A percentile compares a stretch with the other conserved stretches of the same genome.
Conservation (phyloP, 2,329 filamentous ascomycete genomes). For the Aulographum hederae region DNA sequence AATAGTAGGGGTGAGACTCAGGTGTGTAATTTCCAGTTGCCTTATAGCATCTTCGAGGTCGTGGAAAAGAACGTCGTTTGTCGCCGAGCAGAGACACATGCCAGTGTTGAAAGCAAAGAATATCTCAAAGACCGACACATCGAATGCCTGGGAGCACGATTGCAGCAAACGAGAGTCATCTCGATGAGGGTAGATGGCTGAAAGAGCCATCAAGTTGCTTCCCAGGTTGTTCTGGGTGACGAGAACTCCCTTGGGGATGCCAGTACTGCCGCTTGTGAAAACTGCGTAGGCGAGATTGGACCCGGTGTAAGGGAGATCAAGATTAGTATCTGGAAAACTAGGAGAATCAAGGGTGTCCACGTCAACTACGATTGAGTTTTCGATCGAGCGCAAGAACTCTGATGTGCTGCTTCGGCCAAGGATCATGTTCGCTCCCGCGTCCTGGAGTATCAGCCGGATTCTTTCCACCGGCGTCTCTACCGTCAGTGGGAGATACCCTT, state of each 20-base stretch:
- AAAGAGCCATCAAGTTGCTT: constrained; percentile 54
- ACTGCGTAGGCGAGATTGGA: constrained; percentile 54
- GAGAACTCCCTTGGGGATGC: constrained; percentile 60
- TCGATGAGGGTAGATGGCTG: constrained; percentile 43
- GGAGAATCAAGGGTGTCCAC: constrained; percentile 14
- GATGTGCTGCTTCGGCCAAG: constrained; percentile 17
- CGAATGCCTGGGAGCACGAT: constrained; percentile 69
- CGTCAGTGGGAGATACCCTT: constrained; percentile 63
- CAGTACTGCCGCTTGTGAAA: constrained; percentile 72
- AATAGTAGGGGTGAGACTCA: constrained; percentile 74
- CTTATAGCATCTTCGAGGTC: constrained; percentile 54
- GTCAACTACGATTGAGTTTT: constrained; percentile 10
- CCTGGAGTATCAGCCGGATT: constrained; percentile 40
- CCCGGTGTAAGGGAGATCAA: constrained; percentile 20
- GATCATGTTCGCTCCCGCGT: constrained; percentile 35
- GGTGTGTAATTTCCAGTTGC: constrained; percentile 48
- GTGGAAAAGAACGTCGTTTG: constrained; percentile 54
- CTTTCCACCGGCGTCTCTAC: constrained; percentile 50
- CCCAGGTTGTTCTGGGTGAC: constrained; percentile 60
- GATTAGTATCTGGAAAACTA: constrained; percentile 18
- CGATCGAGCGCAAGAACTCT: neutral
- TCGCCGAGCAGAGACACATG: constrained; percentile 59
- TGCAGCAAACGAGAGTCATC: constrained; percentile 49
- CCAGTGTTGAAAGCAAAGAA: constrained; percentile 69
- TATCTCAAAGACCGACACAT: constrained; percentile 79